phyloP scores from a whole-genome alignment of 1,139 yeast species.

The Yamadazyma dendronema region DNA sequence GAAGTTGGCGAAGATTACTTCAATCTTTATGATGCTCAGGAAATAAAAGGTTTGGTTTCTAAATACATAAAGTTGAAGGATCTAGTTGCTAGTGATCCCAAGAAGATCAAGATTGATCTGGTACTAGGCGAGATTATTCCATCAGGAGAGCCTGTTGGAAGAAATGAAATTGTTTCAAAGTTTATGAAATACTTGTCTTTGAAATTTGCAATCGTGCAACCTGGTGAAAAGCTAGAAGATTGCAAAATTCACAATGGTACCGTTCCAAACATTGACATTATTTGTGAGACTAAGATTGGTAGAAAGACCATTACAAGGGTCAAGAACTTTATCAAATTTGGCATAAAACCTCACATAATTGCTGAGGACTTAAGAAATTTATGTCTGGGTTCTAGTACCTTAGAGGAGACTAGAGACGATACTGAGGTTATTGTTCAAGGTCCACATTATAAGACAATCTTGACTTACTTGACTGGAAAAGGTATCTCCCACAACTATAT shows the following conservation, averaged over 20 bases:
- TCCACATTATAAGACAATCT: constrained; percentile 68
- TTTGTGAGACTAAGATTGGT: constrained; percentile 79
- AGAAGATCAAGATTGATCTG: constrained; percentile 55
- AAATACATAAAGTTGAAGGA: constrained; percentile 53
- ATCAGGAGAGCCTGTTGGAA: constrained; percentile 21
- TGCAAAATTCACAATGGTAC: constrained; percentile 53
- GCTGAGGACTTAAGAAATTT: constrained; percentile 70
- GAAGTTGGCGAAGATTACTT: constrained; percentile 35
- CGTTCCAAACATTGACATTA: constrained; percentile 63
- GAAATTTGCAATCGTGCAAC: constrained; percentile 54
- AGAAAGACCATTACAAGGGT: constrained; percentile 77
- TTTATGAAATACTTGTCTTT: constrained; percentile 56
- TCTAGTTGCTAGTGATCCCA: constrained; percentile 50
- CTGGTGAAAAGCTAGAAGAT: constrained; percentile 37
- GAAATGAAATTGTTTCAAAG: constrained; percentile 53
- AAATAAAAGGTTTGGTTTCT: constrained; percentile 52
- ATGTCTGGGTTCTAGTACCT: constrained; percentile 88
- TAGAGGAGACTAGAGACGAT: constrained; percentile 57
- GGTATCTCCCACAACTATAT: constrained; percentile 74
- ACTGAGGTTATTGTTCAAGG: constrained; percentile 87
- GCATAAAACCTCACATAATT: constrained; percentile 60
- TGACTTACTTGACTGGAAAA: constrained; percentile 54
- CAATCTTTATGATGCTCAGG: constrained; percentile 49
- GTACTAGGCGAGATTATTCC: constrained; percentile 25
- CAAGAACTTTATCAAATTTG: constrained; percentile 65